These are phyloP conservation scores for Rutstroemia sp. DNA, from an alignment of 2,329 filamentous ascomycete genomes.

Conservation along the genomic window DNA sequence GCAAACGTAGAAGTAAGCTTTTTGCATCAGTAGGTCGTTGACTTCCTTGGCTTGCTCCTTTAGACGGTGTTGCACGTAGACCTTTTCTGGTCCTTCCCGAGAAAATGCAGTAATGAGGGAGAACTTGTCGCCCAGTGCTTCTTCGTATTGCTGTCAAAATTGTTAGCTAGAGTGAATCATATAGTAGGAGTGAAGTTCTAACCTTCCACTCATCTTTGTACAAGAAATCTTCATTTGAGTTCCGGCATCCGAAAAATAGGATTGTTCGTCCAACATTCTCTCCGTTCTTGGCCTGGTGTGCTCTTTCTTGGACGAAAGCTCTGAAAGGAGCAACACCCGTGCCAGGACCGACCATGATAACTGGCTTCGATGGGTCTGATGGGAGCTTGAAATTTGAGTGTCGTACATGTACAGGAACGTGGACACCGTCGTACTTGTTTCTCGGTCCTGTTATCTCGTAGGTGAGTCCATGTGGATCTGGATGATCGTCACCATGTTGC, in stretches of 20 bases:
- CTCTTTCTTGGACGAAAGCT: conserved; percentile 89
- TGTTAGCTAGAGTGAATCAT: conserved; percentile 14
- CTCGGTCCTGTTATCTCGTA: conserved; percentile 85
- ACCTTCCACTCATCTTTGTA: conserved; percentile 92
- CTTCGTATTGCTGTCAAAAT: conserved; percentile 63
- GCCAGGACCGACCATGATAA: conserved; percentile 94
- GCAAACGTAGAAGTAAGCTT: conserved; percentile 96
- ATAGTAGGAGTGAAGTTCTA: conserved; percentile 34
- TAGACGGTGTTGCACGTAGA: conserved; percentile 93
- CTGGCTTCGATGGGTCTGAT: conserved; percentile 84
- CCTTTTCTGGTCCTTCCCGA: conserved; percentile 77
- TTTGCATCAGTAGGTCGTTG: conserved; percentile 76
- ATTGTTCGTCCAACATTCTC: conserved; percentile 79
- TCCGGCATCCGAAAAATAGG: conserved; percentile 93
- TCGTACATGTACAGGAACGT: conserved; percentile 89
- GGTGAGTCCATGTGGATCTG: conserved; percentile 74
- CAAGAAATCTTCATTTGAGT: conserved; percentile 79
- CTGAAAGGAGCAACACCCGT: conserved; percentile 96
- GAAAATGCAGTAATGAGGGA: conserved; percentile 92
- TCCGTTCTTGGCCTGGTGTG: conserved; percentile 72
- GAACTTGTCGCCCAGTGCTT: conserved; percentile 79
- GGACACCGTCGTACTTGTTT: conserved; percentile 95
- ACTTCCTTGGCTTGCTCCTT: conserved; percentile 77
- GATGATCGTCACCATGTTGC: conserved; percentile 80
- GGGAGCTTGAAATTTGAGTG: conserved; percentile 99